Evolutionary conservation across 805 yeast species (phyloP), one percentile per base, ranked within the genome.

Genomic region (Kuraishia capsulata): DNA sequence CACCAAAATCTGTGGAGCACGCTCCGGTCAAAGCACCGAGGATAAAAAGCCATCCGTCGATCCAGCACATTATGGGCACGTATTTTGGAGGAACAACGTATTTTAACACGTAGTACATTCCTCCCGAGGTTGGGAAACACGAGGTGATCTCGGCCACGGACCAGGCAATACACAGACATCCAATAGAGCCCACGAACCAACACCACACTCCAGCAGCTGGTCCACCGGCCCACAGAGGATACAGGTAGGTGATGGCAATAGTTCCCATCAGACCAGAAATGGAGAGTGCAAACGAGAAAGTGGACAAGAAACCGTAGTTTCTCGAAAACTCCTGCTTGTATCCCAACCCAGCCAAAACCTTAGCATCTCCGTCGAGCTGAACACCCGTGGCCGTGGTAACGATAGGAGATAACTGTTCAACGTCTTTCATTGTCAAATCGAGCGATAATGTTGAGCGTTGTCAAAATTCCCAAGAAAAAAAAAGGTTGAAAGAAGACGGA

Each of bases 211-310:
- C 67, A 2, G 77, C 69, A n/a, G 78, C 78, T 6, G 82, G 76
- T 3, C 84, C 85, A 11, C 79, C 77, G 6, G 74, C 57, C 49
- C 53, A 53, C 28, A 69, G 51, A 6, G 76, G 75, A 45, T 69
- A 70, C 38, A 56, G 39, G 34, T 67, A 60, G 8, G 78, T 73
- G 25, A 79, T 73, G 9, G 81, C 64, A 25, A 76, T 69, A 30
- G 81, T 73, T 11, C 84, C 83, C 56, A 76, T 68, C 35, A 78
- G 61, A 16, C 84, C 83, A 54, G 80, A 78, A 45, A 77, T 76
- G 21, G 80, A 72, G 32, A 76, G 69, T 3, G 82, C 82, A 45
- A 76, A 76, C 3, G 81, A 79, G 46, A 73, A 77, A 9, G 80
- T 78, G 34, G 79, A 76, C 34, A 76, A 46, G 40, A 76, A 67